Base-by-base conservation (phyloP, 768 basidiomycete species). In the Hebeloma cylindrosporum region DNA sequence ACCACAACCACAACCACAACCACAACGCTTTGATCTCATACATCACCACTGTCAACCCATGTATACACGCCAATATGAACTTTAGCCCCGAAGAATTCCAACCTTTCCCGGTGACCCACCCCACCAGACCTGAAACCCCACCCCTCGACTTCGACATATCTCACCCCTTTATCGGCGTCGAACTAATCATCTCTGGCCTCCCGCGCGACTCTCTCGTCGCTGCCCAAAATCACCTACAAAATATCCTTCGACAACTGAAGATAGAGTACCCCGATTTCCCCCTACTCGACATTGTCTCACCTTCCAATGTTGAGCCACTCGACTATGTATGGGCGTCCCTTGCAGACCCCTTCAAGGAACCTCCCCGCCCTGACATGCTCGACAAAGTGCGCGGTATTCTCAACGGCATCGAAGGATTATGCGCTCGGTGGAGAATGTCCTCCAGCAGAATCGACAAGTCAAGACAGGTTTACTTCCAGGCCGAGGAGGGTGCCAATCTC, bases 291-390 rank as follows among this genome's bases (percentile, higher is more conserved):
- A 34, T 44, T 26, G 33, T 44, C 43, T 44, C 43, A 36, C 43
- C 25, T 29, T 20, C 34, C 13, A 33, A 17, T 21, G 7, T 10
- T 4, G 26, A 45, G 7, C 43, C 43, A 9, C 33, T 45, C 14
- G 43, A 45, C 43, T 45, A 18, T 11, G 25, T 35, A 6, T 37
- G n/a, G 11, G 42, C 34, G 5, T 43, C 42, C 30, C 42, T 43
- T n/a, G 31, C n/a, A 13, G 28, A 16, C 18, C 30, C 42, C 20
- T 31, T 43, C 18, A 43, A 34, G 17, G 29, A 34, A 17, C 11
- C n/a, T 23, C 30, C 42, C n/a, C 14, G 34, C 7, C 43, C 35
- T 14, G 34, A 45, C 18, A 45, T 45, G n/a, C 43, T 45, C 8
- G 43, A 45, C n/a, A 32, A 25, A 9, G 41, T 43, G 11, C 21